These are phyloP conservation scores for Hypomyces rosellus DNA, from an alignment of 2,329 filamentous ascomycete species.

Conservation along the genomic window DNA sequence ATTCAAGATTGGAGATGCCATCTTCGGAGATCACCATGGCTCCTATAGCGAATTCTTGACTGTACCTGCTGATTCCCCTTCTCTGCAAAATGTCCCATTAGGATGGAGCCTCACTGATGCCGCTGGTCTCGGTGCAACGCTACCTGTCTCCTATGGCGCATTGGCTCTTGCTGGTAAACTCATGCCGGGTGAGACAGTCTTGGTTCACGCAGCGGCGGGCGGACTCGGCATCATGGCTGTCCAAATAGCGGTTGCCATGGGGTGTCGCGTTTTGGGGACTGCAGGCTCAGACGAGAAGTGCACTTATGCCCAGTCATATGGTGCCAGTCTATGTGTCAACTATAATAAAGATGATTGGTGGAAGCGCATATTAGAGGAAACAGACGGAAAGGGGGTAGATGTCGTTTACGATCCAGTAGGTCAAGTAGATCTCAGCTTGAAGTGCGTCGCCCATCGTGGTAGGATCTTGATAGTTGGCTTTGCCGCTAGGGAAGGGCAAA, in stretches of 20 bases:
- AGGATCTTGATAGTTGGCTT: conserved; percentile 53
- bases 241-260: conserved; percentile 47
- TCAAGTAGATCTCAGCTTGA: conserved; percentile 46
- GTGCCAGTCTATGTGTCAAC: conserved; percentile 37
- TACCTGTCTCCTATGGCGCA: conserved; percentile 49
- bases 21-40: conserved; percentile 48
- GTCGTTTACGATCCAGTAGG: conserved; percentile 54
- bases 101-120: conserved; percentile 41
- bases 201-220: conserved; percentile 51
- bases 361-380: conserved; percentile 41
- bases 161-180: conserved; percentile 36
- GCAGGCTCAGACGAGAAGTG: conserved; percentile 42
- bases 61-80: conserved; percentile 25
- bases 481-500: conserved; percentile 44
- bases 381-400: conserved; percentile 45
- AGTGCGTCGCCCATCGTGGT: conserved; percentile 48
- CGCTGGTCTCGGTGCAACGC: conserved; percentile 47
- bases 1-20: conserved; percentile 41
- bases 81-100: conserved; percentile 38
- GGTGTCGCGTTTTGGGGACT: conserved; percentile 48
- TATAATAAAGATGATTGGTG: conserved; percentile 40
- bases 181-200: conserved; percentile 40
- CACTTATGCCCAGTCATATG: conserved; percentile 30
- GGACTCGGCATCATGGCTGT: conserved; percentile 50
- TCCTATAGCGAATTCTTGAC: conserved; percentile 47